Base-by-base conservation (phyloP, 148 eudicot species). In the Vaccinium myrtillus region DNA sequence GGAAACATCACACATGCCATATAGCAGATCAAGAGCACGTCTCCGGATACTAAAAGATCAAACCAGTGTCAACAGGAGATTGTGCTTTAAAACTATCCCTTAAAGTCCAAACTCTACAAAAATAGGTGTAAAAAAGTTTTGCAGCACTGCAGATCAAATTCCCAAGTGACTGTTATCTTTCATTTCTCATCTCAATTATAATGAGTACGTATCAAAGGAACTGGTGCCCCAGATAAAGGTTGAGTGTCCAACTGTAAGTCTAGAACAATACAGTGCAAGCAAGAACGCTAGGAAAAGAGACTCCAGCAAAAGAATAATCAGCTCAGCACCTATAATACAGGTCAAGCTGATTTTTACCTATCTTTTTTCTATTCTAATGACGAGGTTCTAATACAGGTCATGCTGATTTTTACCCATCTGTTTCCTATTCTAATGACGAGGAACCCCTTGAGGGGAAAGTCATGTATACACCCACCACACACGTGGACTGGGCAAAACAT, bases 1-100 rank as follows among this genome's bases (percentile, higher is more conserved):
- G 49, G 99, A 94, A 90, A 95, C 95, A 88, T 97, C 99, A 85
- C 99, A 97, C 98, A 97, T 97, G 83, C 99, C 99, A 90, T 97
- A 97, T 13, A 97, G 92, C 88, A 97, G 88, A 93, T 97, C 99
- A 87, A 97, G 95, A 83, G 99, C 98, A 87, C 99, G 98, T 85
- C 98, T 93, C 61, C 99, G 91, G 27, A 97, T 97, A 90, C 99
- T 97, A 93, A 76, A 78, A 74, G 32, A 32, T 82, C 36, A 89
- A 61, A 81, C 16, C 80, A 75, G 43, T 39, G 51, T 86, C 83
- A 85, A 82, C 69, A 59, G 76, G 6, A 36, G 78, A 71, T 56
- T 71, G 74, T 86, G 65, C 36, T 51, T 63, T 50, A 39, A 61
- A 74, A 59, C 8, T 43, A 23, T 21, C 23, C 32, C n/a, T 23